Percentiles rank a stretch among this genome's conserved stretches.
Conservation (phyloP, 2,329 filamentous ascomycete species). For the Ceratocystis diversiconidia region DNA sequence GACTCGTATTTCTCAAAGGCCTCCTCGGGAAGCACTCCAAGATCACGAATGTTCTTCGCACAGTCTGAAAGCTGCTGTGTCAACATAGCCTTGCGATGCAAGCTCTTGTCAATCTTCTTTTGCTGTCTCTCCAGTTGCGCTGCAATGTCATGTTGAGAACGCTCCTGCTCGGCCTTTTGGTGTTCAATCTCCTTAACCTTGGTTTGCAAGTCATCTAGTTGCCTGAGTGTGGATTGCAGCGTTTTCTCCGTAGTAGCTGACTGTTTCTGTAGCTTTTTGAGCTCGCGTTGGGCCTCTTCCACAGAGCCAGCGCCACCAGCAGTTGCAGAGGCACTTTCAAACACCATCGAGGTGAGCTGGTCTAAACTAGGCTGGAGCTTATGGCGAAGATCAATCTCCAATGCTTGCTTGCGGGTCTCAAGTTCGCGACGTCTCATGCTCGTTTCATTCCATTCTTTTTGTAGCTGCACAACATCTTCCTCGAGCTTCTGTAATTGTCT, state of each 20-base stretch:
- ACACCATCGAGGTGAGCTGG: slow-evolving; percentile 63
- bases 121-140: slow-evolving; percentile 70
- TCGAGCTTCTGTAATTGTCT: slow-evolving; percentile 59
- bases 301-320: slow-evolving; percentile 37
- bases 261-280: slow-evolving; percentile 60
- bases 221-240: slow-evolving; percentile 58
- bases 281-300: slow-evolving; percentile 64
- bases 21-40: slow-evolving; percentile 86
- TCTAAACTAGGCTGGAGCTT: slow-evolving; percentile 79
- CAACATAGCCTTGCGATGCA: slow-evolving; percentile 72
- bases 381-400: slow-evolving; percentile 79
- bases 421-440: slow-evolving; percentile 61
- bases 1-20: slow-evolving; percentile 83
- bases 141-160: slow-evolving; percentile 60
- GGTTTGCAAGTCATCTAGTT: slow-evolving; percentile 42
- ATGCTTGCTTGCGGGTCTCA: slow-evolving; percentile 64
- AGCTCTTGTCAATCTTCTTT: slow-evolving; percentile 80
- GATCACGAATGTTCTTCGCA: slow-evolving; percentile 75
- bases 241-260: slow-evolving; percentile 53
- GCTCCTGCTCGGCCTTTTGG: slow-evolving; percentile 49
- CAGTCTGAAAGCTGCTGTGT: slow-evolving; percentile 66
- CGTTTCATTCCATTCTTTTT: slow-evolving; percentile 61
- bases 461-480: slow-evolving; percentile 54
- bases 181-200: slow-evolving; percentile 43
- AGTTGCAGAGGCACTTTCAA: slow-evolving; percentile 40